Conservation (phyloP, 768 basidiomycete genomes). For the Tricholoma saponaceum region DNA sequence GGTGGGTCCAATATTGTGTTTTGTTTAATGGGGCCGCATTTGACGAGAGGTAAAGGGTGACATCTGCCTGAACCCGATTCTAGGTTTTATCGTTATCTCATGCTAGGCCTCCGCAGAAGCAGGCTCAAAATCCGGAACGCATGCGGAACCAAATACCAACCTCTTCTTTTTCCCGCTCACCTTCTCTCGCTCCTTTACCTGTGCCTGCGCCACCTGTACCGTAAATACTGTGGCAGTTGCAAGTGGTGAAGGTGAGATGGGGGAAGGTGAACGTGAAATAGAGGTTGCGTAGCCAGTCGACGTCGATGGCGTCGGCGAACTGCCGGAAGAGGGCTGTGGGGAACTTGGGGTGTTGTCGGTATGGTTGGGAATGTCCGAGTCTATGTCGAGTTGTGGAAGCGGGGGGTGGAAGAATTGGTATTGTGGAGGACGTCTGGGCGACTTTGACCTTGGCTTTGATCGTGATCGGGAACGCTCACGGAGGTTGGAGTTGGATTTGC, state of each 20-base stretch:
- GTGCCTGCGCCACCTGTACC: not conserved
- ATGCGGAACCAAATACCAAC: not conserved
- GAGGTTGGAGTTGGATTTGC: conserved; percentile 16
- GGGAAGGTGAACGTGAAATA: conserved; percentile 46
- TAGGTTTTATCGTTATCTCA: not conserved
- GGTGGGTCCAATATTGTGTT: not conserved
- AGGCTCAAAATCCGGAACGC: not conserved
- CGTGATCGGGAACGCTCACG: conserved; percentile 17
- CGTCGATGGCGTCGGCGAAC: conserved; percentile 57
- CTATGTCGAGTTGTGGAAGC: not conserved
- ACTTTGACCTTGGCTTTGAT: conserved; percentile 9
- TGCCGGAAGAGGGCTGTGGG: conserved; percentile 31
- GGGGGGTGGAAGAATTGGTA: conserved; percentile 5
- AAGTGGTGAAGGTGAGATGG: conserved; percentile 30
- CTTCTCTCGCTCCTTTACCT: not conserved
- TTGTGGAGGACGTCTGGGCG: conserved; percentile 1
- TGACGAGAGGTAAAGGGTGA: not conserved
- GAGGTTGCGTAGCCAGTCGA: conserved; percentile 54
- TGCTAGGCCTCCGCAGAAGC: not conserved
- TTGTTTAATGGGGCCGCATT: not conserved
- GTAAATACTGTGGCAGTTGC: conserved; percentile 27
- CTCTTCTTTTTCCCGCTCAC: not conserved
- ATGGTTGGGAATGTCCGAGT: conserved; percentile 3
- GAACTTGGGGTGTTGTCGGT: conserved; percentile 17
- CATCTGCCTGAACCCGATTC: not conserved